phyloP scores from a whole-genome alignment of 2,329 filamentous ascomycete species.

The Aspergillus quadrilineatus region DNA sequence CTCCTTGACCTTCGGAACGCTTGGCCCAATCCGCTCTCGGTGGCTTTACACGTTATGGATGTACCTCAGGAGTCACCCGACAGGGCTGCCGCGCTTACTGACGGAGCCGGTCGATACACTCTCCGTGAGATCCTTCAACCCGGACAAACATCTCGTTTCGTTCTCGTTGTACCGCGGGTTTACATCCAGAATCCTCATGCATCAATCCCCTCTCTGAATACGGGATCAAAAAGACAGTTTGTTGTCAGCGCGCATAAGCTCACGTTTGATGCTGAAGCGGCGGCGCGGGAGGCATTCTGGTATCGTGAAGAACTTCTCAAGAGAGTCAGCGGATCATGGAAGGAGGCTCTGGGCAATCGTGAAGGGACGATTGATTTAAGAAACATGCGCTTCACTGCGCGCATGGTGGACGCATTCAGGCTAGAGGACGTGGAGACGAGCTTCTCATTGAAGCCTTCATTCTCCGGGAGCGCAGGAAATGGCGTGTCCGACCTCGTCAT shows the following conservation, averaged over 20 bases:
- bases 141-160: constrained; percentile 67
- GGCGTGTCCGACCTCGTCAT: constrained; percentile 24
- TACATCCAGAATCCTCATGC: constrained; percentile 75
- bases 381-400: constrained; percentile 67
- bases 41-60: constrained; percentile 57
- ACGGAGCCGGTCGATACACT: constrained; percentile 25
- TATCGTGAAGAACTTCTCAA: constrained; percentile 79
- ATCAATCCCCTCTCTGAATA: constrained; percentile 76
- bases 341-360: constrained; percentile 57
- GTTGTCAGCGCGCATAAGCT: constrained; percentile 80
- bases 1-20: constrained; percentile 83
- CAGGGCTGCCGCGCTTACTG: constrained; percentile 13
- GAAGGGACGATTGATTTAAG: constrained; percentile 73
- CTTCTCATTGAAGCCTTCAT: constrained; percentile 44
- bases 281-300: constrained; percentile 83
- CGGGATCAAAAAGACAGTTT: constrained; percentile 83
- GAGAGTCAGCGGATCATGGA: constrained; percentile 70
- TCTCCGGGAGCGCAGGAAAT: constrained; percentile 15
- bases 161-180: constrained; percentile 72
- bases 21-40: constrained; percentile 76
- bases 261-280: constrained; percentile 74
- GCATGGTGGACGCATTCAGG: constrained; percentile 81
- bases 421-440: constrained; percentile 73
- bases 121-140: constrained; percentile 53
- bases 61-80: constrained; percentile 16